Percentiles rank a stretch among this genome's conserved stretches.
Evolutionary conservation across 306 rosid genomes (phyloP).

Genomic region (Vachellia collinsii): DNA sequence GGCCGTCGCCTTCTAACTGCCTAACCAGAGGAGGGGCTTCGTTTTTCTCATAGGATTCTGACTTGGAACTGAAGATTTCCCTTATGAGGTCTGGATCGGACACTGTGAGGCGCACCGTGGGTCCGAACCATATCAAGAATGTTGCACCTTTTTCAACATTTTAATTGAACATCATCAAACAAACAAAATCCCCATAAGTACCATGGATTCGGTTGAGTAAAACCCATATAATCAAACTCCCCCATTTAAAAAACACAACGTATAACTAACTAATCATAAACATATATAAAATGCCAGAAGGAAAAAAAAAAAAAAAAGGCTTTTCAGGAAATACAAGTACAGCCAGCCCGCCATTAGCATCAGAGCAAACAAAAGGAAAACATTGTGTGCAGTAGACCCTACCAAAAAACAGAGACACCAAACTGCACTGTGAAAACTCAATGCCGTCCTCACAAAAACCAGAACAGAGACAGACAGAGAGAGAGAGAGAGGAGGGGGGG

Average conservation of each 20-base stretch:
- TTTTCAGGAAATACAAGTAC: conserved; percentile 44
- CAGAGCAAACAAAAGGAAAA: conserved; percentile 27
- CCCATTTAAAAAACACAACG: neutral
- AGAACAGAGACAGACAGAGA: conserved; percentile 38
- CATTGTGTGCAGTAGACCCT: conserved; percentile 71
- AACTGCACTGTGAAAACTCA: neutral
- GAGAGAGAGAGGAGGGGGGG: conserved; percentile 1
- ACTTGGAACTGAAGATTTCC: conserved; percentile 83
- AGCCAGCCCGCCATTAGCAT: conserved; percentile 51
- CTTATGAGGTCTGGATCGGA: conserved; percentile 90
- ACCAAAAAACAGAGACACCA: neutral
- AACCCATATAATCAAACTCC: neutral
- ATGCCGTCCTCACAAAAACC: neutral
- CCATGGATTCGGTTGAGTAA: neutral
- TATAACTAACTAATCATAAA: no score
- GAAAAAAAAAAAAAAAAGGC: neutral
- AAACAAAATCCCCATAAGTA: neutral
- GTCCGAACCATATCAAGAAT: conserved; percentile 95
- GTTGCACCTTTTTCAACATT: conserved; percentile 61
- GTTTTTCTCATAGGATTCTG: conserved; percentile 82
- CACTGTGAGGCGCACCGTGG: conserved; percentile 77
- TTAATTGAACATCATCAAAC: neutral
- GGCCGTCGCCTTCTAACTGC: conserved; percentile 97
- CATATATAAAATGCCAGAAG: no score
- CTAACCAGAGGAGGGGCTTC: conserved; percentile 94